A percentile compares a stretch with the other conserved stretches of the same genome.
Evolutionary conservation across 2,329 filamentous ascomycete species (phyloP).

Genomic region (Parastagonospora nodorum): DNA sequence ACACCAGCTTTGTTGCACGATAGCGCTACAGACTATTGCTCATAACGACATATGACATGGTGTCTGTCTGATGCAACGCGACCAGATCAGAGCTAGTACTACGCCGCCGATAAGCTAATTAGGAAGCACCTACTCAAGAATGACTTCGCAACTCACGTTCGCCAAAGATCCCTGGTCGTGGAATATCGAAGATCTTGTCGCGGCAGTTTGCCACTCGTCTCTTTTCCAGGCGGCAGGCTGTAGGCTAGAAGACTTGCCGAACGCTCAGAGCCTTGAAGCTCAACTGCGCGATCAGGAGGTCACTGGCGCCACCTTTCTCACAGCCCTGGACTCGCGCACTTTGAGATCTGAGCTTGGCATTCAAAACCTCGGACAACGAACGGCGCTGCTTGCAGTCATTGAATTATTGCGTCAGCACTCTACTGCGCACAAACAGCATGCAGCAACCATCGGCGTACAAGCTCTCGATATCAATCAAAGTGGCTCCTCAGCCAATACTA

Average conservation of each 20-base stretch:
- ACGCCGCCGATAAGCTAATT: too few relatives aligned
- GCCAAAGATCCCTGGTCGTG: constrained; percentile 72
- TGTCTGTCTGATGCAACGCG: too few relatives aligned
- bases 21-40: too few relatives aligned
- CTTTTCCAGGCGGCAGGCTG: constrained; percentile 50
- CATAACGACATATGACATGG: too few relatives aligned
- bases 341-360: constrained; percentile 58
- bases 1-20: background rate
- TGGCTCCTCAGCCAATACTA: background rate
- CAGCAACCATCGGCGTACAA: constrained; percentile 2
- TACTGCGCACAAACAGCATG: constrained; percentile 6
- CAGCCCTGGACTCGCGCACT: constrained; percentile 55
- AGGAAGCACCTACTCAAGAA: too few relatives aligned
- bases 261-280: constrained; percentile 58
- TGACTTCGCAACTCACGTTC: background rate
- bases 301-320: constrained; percentile 68
- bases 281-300: constrained; percentile 66
- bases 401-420: constrained; percentile 53
- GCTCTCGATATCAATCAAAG: background rate
- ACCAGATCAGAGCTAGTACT: too few relatives aligned
- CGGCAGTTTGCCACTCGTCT: constrained; percentile 64
- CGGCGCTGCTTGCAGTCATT: constrained; percentile 64
- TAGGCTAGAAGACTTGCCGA: constrained; percentile 50
- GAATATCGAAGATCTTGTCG: constrained; percentile 69
- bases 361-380: constrained; percentile 61